These are phyloP conservation scores for Lepiota venenata DNA, from an alignment of 768 basidiomycete species.

Conservation along the genomic window DNA sequence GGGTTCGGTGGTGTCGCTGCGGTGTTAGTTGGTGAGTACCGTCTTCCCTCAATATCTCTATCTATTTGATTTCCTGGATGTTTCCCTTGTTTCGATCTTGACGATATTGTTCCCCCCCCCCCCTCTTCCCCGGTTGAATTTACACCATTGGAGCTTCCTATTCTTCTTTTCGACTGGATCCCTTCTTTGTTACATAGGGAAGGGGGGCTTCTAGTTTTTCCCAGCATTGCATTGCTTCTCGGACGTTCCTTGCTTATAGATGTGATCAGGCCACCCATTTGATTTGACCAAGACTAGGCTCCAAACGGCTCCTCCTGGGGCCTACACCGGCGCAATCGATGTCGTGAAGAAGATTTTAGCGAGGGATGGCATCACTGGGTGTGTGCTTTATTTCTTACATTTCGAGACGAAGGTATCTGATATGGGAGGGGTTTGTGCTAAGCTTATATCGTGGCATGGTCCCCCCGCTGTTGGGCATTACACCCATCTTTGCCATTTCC, in stretches of 20 bases:
- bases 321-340: slow-evolving; percentile 90
- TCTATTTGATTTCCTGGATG: neutral
- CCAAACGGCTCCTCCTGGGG: slow-evolving; percentile 87
- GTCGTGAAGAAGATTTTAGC: slow-evolving; percentile 90
- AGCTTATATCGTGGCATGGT: slow-evolving; percentile 93
- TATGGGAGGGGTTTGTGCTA: slow-evolving; percentile 3
- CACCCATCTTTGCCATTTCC: slow-evolving; percentile 96
- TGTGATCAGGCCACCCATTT: slow-evolving; percentile 83
- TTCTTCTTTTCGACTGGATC: neutral
- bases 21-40: slow-evolving; percentile 81
- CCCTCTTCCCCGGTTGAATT: slow-evolving; percentile 1
- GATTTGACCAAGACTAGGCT: slow-evolving; percentile 95
- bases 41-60: neutral
- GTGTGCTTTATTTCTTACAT: slow-evolving; percentile 17
- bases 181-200: neutral
- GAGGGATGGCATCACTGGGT: slow-evolving; percentile 91
- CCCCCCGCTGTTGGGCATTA: slow-evolving; percentile 90
- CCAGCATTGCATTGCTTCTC: neutral
- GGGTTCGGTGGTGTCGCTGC: slow-evolving; percentile 88
- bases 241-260: neutral
- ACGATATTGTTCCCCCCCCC: no score
- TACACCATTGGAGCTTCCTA: slow-evolving; percentile 1
- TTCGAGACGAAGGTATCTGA: neutral
- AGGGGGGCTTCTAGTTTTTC: neutral
- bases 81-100: neutral